Evolutionary conservation across 2,329 filamentous ascomycete species (phyloP).

Genomic region (Stemphylium vesicarium): DNA sequence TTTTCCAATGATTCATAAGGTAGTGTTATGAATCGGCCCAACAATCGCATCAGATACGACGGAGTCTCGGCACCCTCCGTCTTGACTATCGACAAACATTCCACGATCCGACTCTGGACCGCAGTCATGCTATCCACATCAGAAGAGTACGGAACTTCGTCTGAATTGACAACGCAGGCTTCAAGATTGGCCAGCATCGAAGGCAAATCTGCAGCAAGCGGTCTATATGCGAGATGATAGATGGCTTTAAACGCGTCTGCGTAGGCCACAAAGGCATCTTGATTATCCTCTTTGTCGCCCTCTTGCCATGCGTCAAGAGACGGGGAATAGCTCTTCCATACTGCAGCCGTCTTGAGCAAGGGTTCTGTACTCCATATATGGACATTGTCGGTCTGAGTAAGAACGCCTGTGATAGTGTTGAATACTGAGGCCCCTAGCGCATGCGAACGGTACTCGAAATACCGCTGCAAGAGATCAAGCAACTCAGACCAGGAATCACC

Average conservation of each 20-base stretch:
- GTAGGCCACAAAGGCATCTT: conserved; percentile 86
- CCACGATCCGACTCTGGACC: conserved; percentile 73
- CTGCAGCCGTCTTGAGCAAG: conserved; percentile 41
- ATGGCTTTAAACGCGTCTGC: conserved; percentile 76
- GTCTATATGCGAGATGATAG: conserved; percentile 73
- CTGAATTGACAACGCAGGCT: conserved; percentile 73
- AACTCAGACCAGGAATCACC: conserved; percentile 77
- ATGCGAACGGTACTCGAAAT: conserved; percentile 50
- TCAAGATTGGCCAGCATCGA: conserved; percentile 75
- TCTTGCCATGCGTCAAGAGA: conserved; percentile 30
- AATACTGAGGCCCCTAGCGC: conserved; percentile 53
- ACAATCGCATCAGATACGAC: conserved; percentile 70
- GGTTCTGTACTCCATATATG: conserved; percentile 30
- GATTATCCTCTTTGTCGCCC: conserved; percentile 60
- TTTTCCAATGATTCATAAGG: conserved; percentile 61
- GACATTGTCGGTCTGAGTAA: conserved; percentile 40
- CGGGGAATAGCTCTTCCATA: conserved; percentile 46
- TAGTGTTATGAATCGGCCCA: conserved; percentile 73
- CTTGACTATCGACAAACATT: conserved; percentile 70
- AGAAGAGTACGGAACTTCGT: conserved; percentile 69
- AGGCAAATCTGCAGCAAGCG: conserved; percentile 66
- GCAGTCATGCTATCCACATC: conserved; percentile 77
- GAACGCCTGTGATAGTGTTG: conserved; percentile 47
- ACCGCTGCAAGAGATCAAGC: conserved; percentile 69
- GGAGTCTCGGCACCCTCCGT: conserved; percentile 70